phyloP scores from a whole-genome alignment of 208 protist genomes.

The Leishmania guyanensis region DNA sequence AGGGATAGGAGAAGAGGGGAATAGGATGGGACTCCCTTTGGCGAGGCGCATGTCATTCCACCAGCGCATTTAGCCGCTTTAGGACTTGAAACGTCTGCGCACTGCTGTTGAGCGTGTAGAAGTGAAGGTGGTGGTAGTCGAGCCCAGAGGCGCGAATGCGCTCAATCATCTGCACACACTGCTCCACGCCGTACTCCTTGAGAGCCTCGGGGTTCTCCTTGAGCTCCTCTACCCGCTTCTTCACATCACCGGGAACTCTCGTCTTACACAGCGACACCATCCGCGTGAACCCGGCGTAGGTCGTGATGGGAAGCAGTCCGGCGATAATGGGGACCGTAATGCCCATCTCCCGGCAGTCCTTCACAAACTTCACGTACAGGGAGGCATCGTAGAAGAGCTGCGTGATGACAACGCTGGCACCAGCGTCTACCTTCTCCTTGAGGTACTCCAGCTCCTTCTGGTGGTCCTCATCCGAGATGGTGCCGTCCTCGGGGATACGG shows the following conservation, averaged over 20 bases:
- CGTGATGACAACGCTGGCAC: constrained; percentile 96
- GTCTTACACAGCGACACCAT: constrained; percentile 82
- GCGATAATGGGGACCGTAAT: constrained; percentile 95
- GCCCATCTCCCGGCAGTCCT: constrained; percentile 80
- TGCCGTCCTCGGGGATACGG: constrained; percentile 41
- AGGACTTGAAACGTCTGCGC: constrained; percentile 46
- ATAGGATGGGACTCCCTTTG: background rate
- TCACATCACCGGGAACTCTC: constrained; percentile 54
- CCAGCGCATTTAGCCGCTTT: constrained; percentile 41
- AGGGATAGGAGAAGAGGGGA: background rate
- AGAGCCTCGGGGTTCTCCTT: constrained; percentile 62
- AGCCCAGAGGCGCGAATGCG: constrained; percentile 56
- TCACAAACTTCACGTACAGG: constrained; percentile 92
- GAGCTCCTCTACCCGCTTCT: constrained; percentile 53
- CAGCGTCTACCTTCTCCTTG: constrained; percentile 96
- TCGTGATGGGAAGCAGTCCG: constrained; percentile 94
- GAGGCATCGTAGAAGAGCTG: constrained; percentile 97
- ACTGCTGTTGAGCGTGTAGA: constrained; percentile 71
- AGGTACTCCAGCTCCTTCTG: constrained; percentile 90
- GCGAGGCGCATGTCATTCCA: constrained; percentile 21
- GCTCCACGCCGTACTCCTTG: constrained; percentile 63
- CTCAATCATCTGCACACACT: constrained; percentile 60
- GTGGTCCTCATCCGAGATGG: constrained; percentile 65
- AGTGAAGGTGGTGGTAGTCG: constrained; percentile 74
- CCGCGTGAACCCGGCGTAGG: constrained; percentile 57